Evolutionary conservation across 2,329 filamentous ascomycete species (phyloP), one percentile per base, ranked within the genome.

Genomic region (Biscogniauxia sp.): DNA sequence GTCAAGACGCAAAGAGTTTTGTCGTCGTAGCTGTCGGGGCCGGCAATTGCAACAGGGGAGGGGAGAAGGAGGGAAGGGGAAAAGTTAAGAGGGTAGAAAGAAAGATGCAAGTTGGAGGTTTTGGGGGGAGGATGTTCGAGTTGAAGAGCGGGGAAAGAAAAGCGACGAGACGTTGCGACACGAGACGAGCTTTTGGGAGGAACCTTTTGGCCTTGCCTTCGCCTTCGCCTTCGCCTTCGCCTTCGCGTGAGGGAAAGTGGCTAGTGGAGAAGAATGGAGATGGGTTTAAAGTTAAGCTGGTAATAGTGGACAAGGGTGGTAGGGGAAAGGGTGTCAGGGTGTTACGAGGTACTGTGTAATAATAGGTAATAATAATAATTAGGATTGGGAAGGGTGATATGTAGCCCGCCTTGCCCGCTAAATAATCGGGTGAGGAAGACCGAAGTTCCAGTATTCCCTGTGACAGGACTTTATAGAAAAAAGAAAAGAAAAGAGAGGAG

Each of bases 211-310:
- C 32, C n/a, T 45, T 6, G 11, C 15, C 15, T 45, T 45, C 15
- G 37, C 56, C 56, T 45, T n/a, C 13, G 37, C 15, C 37, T 45
- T 41, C 37, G 37, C 37, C 37, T 41, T 41, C 37, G 37, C 56
- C 59, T 28, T 66, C 64, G 64, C 64, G 64, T 63, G 63, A 66
- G 64, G 60, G 61, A 64, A 60, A 65, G 57, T 65, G 63, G 63
- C 61, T 65, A 60, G 66, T 65, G 66, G 64, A 58, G 67, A 64
- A 67, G 61, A 66, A 66, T 68, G 60, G 67, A 55, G 53, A 45
- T 51, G 23, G 62, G 59, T 61, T 64, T 68, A 66, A 57, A 62
- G 64, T 66, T 66, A 62, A 62, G 62, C 62, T 66, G 62, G 62
- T 64, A 62, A 59, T 56, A 65, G 53, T 53, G 52, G 51, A 49